Conservation (phyloP, 208 protist genomes). For the Leishmania gerbilli region DNA sequence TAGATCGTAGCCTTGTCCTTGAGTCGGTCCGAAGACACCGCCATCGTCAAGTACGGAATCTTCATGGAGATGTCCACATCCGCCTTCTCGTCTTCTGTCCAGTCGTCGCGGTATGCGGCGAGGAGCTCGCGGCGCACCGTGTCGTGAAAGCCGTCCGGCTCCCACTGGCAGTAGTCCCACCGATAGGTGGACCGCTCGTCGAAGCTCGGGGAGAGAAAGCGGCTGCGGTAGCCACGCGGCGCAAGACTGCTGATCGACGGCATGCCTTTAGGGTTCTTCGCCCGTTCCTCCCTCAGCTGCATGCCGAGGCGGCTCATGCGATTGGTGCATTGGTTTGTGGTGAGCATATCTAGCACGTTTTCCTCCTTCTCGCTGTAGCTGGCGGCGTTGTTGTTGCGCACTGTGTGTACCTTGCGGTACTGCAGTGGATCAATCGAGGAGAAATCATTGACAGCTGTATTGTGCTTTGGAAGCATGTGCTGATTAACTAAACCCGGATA, state of each 20-base stretch:
- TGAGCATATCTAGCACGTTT: conserved; percentile 43
- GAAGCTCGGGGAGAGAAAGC: conserved; percentile 38
- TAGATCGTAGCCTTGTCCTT: conserved; percentile 63
- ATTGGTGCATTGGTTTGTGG: conserved; percentile 61
- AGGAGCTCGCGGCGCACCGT: conserved; percentile 34
- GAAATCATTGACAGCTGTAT: conserved; percentile 39
- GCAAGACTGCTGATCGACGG: conserved; percentile 4
- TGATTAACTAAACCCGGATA: conserved; percentile 71
- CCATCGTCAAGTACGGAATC: conserved; percentile 74
- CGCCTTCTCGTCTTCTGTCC: conserved; percentile 60
- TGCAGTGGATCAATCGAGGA: conserved; percentile 43
- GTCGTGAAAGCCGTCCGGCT: conserved; percentile 22
- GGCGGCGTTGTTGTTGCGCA: conserved; percentile 43
- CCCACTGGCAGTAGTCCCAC: conserved; percentile 70
- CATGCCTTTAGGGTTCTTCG: conserved; percentile 21
- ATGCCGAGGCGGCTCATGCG: conserved; percentile 47
- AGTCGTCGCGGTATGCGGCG: conserved; percentile 61
- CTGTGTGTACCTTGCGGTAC: conserved; percentile 49
- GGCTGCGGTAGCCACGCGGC: conserved; percentile 27
- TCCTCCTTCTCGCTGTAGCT: conserved; percentile 29
- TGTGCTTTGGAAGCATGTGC: conserved; percentile 40
- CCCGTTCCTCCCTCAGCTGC: conserved; percentile 34
- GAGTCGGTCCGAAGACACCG: conserved; percentile 40
- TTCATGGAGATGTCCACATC: conserved; percentile 67
- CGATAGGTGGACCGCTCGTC: conserved; percentile 81